Percentiles rank a stretch among this genome's conserved stretches.
These are phyloP conservation scores for Teratosphaeria epicoccoides DNA, from an alignment of 2,329 filamentous ascomycete species.

Conservation along the genomic window DNA sequence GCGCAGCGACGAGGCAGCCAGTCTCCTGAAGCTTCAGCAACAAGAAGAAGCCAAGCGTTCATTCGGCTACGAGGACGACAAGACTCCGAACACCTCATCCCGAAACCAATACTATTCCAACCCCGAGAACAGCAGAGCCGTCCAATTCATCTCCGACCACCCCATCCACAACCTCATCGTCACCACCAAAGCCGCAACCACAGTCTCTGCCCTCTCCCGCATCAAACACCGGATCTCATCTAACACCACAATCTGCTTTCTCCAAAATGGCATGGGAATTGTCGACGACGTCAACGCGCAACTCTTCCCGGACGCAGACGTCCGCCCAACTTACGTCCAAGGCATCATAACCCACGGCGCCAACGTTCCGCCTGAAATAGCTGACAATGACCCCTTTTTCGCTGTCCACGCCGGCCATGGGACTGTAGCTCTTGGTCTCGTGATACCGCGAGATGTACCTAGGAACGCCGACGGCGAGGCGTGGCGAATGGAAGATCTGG, in stretches of 20 bases:
- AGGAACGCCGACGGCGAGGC: constrained; percentile 1
- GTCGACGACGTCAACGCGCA: constrained; percentile 64
- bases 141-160: constrained; percentile 7
- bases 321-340: constrained; percentile 65
- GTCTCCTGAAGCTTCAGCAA: constrained; percentile 11
- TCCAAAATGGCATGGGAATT: constrained; percentile 74
- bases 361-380: constrained; percentile 30
- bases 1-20: constrained; percentile 21
- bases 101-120: background rate
- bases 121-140: background rate
- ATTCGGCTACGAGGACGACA: background rate
- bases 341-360: constrained; percentile 55
- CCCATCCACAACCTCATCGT: constrained; percentile 66
- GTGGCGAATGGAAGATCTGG: constrained; percentile 11
- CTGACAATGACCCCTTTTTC: constrained; percentile 35
- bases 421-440: constrained; percentile 45
- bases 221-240: constrained; percentile 58
- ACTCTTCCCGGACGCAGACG: constrained; percentile 56
- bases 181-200: constrained; percentile 61
- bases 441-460: constrained; percentile 28
- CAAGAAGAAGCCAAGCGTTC: background rate
- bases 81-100: background rate
- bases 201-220: constrained; percentile 53
- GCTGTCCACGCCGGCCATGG: constrained; percentile 50
- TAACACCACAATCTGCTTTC: constrained; percentile 60